Evolutionary conservation across 148 eudicot species (phyloP).

Genomic region (Rheum nobile): DNA sequence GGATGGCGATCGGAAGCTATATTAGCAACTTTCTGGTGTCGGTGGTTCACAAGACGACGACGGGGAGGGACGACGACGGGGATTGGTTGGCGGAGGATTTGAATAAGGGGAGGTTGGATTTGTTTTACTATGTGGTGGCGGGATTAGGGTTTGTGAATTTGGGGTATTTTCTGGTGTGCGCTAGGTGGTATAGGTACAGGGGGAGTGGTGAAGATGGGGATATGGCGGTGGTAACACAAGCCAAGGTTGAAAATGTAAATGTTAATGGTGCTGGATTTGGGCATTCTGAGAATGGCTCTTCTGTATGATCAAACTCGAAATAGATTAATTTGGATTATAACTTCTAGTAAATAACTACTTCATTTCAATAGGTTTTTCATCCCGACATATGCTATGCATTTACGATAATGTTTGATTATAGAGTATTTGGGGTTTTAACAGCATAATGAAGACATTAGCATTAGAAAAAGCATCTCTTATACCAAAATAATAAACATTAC

Average conservation of each 20-base stretch:
- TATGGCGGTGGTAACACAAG: neutral
- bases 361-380: too few relatives aligned
- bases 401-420: too few relatives aligned
- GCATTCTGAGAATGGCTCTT: neutral
- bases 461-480: too few relatives aligned
- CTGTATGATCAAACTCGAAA: neutral
- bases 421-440: too few relatives aligned
- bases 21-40: constrained; percentile 50
- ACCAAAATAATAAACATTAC: too few relatives aligned
- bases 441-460: too few relatives aligned
- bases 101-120: constrained; percentile 59
- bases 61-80: constrained; percentile 13
- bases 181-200: constrained; percentile 71
- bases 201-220: constrained; percentile 8
- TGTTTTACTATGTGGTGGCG: constrained; percentile 51
- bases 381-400: too few relatives aligned
- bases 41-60: constrained; percentile 42
- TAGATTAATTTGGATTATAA: too few relatives aligned
- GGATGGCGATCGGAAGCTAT: constrained; percentile 58
- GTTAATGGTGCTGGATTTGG: neutral
- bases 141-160: constrained; percentile 38
- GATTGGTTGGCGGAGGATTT: constrained; percentile 74
- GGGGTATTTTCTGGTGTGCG: constrained; percentile 34
- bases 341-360: too few relatives aligned
- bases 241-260: neutral